Evolutionary conservation across 129 eudicot genomes (phyloP).

Genomic region (Saussurea involucrata): DNA sequence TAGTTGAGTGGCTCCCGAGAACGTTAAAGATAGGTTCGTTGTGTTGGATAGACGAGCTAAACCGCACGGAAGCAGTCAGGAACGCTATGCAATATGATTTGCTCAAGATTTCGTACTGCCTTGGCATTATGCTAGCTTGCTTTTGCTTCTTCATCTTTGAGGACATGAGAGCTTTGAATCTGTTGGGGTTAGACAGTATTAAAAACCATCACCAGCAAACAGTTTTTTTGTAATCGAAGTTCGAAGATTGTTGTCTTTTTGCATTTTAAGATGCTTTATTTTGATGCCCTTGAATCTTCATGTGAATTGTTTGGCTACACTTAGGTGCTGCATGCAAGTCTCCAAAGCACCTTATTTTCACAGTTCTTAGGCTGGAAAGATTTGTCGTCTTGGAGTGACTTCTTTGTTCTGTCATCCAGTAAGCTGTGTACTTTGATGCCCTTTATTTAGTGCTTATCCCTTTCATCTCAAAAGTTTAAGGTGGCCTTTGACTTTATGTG

Average conservation of each 20-base stretch:
- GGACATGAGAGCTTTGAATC: background rate
- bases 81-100: background rate
- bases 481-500: background rate
- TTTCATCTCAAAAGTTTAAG: background rate
- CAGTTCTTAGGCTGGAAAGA: background rate
- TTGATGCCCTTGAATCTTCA: background rate
- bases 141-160: background rate
- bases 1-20: background rate
- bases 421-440: background rate
- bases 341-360: background rate
- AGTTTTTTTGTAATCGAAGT: background rate
- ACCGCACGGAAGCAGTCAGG: background rate
- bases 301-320: background rate
- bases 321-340: background rate
- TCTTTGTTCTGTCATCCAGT: background rate
- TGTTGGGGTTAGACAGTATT: background rate
- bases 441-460: background rate
- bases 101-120: background rate
- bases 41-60: background rate
- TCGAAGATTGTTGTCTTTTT: constrained; percentile 3
- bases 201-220: background rate
- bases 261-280: background rate
- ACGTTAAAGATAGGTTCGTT: background rate
- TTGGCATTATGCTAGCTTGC: background rate
- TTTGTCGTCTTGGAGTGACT: background rate